A percentile compares a stretch with the other conserved stretches of the same genome.
phyloP scores from a whole-genome alignment of 257 asterid species.

The Salvia hispanica region DNA sequence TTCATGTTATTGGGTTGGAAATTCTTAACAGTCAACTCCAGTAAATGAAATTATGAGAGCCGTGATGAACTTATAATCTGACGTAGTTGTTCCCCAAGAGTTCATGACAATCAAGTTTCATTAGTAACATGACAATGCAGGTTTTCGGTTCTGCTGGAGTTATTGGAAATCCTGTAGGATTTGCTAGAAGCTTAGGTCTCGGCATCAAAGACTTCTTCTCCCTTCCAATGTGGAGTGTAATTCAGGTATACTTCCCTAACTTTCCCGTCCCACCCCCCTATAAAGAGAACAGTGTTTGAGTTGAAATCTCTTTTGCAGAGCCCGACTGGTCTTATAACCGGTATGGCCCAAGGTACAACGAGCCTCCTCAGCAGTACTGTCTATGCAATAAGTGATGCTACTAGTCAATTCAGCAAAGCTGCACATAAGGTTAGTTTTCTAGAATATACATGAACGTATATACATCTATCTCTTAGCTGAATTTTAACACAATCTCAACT shows the following conservation, averaged over 20 bases:
- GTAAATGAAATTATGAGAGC: neutral
- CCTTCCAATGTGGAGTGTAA: conserved; percentile 81
- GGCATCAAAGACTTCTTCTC: conserved; percentile 94
- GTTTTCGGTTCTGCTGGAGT: conserved; percentile 98
- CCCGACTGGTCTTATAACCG: conserved; percentile 87
- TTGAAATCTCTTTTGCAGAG: conserved; percentile 59
- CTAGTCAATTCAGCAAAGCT: conserved; percentile 95
- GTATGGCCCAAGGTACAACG: conserved; percentile 95
- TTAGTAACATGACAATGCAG: conserved; percentile 42
- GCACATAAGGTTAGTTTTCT: conserved; percentile 82
- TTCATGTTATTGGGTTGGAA: conserved; percentile 11
- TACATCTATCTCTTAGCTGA: conserved; percentile 23
- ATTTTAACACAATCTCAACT: conserved; percentile 24
- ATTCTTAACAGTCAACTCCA: conserved; percentile 8
- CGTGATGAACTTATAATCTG: conserved; percentile 7
- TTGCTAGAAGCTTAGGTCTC: conserved; percentile 87
- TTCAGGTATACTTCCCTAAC: conserved; percentile 58
- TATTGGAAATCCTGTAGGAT: conserved; percentile 95
- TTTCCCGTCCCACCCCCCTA: neutral
- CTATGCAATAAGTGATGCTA: conserved; percentile 95
- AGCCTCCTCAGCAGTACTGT: conserved; percentile 94
- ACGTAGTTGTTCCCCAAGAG: conserved; percentile 9
- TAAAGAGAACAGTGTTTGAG: neutral
- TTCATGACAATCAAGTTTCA: conserved; percentile 26
- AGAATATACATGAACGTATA: conserved; percentile 14